phyloP scores from a whole-genome alignment of 2,329 filamentous ascomycete genomes.

The Ilyonectria destructans region DNA sequence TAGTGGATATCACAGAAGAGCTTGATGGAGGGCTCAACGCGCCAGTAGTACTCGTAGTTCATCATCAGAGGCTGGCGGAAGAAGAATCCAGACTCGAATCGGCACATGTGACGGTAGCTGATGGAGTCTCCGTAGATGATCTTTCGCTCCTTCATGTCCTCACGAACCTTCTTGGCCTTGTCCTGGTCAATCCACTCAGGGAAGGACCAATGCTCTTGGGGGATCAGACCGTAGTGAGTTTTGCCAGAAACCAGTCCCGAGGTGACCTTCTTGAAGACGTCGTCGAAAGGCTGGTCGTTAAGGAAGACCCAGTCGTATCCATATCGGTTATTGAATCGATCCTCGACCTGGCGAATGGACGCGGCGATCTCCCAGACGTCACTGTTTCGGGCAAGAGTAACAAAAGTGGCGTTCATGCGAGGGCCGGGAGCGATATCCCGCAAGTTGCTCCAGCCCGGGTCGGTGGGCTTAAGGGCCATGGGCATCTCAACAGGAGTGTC shows the following conservation, averaged over 20 bases:
- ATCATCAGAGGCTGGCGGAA: conserved; percentile 95
- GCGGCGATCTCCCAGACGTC: conserved; percentile 98
- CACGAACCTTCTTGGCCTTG: conserved; percentile 89
- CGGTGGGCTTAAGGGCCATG: conserved; percentile 68
- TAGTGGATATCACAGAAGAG: conserved; percentile 96
- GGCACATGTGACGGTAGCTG: conserved; percentile 99
- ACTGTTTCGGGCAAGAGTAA: conserved; percentile 92
- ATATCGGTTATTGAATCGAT: conserved; percentile 97
- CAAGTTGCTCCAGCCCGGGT: conserved; percentile 69
- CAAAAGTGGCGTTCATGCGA: conserved; percentile 97
- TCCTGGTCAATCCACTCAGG: conserved; percentile 96
- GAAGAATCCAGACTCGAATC: conserved; percentile 99
- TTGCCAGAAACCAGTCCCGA: conserved; percentile 91
- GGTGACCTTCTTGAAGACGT: conserved; percentile 94
- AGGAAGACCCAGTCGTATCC: conserved; percentile 99
- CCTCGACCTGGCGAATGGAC: conserved; percentile 96
- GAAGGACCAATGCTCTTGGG: conserved; percentile 96
- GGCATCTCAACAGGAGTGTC: conserved; percentile 59
- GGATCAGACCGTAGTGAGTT: conserved; percentile 91
- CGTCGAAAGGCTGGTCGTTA: conserved; percentile 95
- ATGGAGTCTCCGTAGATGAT: conserved; percentile 99
- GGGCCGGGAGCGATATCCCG: conserved; percentile 73
- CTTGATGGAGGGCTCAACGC: conserved; percentile 96
- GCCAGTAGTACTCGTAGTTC: conserved; percentile 99
- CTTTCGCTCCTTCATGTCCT: conserved; percentile 94